These are phyloP conservation scores for Petasospora rhodanensis DNA, from an alignment of 1,139 yeast genomes.

Conservation along the genomic window DNA sequence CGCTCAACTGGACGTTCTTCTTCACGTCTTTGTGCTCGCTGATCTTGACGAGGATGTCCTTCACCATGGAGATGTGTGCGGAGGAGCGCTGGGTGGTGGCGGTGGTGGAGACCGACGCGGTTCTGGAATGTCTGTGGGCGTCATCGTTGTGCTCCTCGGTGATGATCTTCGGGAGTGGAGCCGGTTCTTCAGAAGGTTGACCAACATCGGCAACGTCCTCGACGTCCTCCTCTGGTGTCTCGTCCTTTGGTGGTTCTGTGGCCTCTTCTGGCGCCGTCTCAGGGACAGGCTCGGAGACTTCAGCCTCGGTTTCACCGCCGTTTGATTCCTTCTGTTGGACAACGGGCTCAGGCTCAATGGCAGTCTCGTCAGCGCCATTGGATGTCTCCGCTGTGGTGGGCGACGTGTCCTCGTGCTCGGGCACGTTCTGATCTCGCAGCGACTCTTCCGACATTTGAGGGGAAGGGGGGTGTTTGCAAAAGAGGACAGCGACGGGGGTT, in stretches of 20 bases:
- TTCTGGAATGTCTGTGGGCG: slow-evolving; percentile 20
- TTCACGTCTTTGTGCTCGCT: slow-evolving; percentile 45
- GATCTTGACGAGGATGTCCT: slow-evolving; percentile 43
- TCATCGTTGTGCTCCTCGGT: slow-evolving; percentile 6
- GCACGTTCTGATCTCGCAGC: slow-evolving; percentile 9
- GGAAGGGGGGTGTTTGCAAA: no score
- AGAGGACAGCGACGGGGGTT: no score
- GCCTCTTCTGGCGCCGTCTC: background rate
- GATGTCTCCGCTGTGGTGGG: slow-evolving; percentile 9
- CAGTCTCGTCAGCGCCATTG: background rate
- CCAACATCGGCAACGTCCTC: slow-evolving; percentile 20
- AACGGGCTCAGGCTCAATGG: background rate
- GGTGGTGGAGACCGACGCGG: slow-evolving; percentile 18
- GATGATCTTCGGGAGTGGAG: slow-evolving; percentile 20
- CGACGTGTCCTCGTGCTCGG: slow-evolving; percentile 9
- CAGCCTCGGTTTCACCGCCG: no score
- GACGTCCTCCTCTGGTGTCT: slow-evolving; percentile 9
- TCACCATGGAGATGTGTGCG: slow-evolving; percentile 34
- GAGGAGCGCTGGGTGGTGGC: slow-evolving; percentile 18
- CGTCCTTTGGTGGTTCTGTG: background rate
- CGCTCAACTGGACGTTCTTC: slow-evolving; percentile 39
- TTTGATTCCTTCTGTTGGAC: no score
- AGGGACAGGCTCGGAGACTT: background rate
- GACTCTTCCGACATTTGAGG: slow-evolving; percentile 14
- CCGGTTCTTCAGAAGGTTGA: slow-evolving; percentile 11